Evolutionary conservation across 176 grass and related monocot species (phyloP).

Genomic region (Oryza nivara): DNA sequence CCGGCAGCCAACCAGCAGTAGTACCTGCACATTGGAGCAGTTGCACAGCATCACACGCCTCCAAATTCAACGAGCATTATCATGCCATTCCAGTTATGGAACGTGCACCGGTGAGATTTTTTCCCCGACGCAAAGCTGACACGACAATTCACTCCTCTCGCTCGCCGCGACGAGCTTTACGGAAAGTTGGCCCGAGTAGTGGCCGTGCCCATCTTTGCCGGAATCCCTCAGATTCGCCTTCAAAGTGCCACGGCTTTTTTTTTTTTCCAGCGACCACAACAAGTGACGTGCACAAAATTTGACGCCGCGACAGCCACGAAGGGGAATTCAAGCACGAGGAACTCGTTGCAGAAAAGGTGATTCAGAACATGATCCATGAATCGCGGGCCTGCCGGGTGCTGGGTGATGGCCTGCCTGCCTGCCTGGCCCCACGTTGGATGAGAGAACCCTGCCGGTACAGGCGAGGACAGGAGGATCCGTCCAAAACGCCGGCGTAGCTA

Average conservation of each 20-base stretch:
- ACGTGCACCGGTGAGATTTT: background rate
- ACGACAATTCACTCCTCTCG: background rate
- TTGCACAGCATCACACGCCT: background rate
- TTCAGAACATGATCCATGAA: background rate
- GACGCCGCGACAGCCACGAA: background rate
- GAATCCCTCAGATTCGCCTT: background rate
- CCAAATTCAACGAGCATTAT: background rate
- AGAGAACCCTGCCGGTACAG: background rate
- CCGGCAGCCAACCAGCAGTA: background rate
- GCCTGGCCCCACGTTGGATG: background rate
- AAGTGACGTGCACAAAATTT: background rate
- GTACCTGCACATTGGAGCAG: background rate
- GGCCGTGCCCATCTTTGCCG: conserved; percentile 27
- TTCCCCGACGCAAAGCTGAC: background rate
- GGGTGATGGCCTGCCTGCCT: background rate
- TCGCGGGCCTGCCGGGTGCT: background rate
- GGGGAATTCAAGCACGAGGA: background rate
- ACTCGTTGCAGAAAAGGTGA: background rate
- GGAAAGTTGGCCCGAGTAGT: conserved; percentile 24
- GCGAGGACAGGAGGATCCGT: background rate
- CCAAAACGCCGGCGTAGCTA: background rate
- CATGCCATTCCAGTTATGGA: background rate
- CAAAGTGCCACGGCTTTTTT: background rate
- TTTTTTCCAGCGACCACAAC: background rate
- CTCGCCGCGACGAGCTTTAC: background rate